phyloP scores from a whole-genome alignment of 345 rosid genomes.

The Gossypium stocksii region DNA sequence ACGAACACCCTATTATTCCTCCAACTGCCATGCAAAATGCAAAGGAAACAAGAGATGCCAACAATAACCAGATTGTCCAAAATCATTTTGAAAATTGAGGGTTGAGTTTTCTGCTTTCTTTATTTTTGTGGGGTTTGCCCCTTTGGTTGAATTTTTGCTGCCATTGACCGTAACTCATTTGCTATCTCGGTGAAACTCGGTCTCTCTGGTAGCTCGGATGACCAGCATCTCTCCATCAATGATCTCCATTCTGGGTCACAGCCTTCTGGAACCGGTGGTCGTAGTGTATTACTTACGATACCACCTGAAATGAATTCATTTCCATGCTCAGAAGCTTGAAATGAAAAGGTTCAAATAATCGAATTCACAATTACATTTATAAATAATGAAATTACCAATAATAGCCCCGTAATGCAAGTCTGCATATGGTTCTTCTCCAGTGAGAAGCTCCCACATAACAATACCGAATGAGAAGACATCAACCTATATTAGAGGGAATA shows the following conservation, averaged over 20 bases:
- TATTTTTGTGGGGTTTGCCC: conserved; percentile 31
- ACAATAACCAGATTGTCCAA: conserved; percentile 5
- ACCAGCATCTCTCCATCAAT: conserved; percentile 75
- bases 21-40: background rate
- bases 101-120: background rate
- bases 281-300: conserved; percentile 62
- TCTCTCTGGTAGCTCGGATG: conserved; percentile 59
- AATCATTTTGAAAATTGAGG: background rate
- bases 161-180: conserved; percentile 44
- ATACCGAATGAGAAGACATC: conserved; percentile 75
- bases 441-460: conserved; percentile 68
- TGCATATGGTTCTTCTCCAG: conserved; percentile 70
- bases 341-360: conserved; percentile 21
- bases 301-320: conserved; percentile 38
- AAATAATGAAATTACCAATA: conserved; percentile 38
- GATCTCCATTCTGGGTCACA: conserved; percentile 60
- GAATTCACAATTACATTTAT: background rate
- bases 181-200: conserved; percentile 58
- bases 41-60: background rate
- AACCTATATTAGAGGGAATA: conserved; percentile 26
- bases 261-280: conserved; percentile 52
- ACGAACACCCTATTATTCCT: too few relatives aligned
- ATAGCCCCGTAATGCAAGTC: conserved; percentile 78
- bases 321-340: conserved; percentile 22
- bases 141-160: conserved; percentile 39